Evolutionary conservation across 2,329 filamentous ascomycete genomes (phyloP).

Genomic region (Alternaria metachromatica): DNA sequence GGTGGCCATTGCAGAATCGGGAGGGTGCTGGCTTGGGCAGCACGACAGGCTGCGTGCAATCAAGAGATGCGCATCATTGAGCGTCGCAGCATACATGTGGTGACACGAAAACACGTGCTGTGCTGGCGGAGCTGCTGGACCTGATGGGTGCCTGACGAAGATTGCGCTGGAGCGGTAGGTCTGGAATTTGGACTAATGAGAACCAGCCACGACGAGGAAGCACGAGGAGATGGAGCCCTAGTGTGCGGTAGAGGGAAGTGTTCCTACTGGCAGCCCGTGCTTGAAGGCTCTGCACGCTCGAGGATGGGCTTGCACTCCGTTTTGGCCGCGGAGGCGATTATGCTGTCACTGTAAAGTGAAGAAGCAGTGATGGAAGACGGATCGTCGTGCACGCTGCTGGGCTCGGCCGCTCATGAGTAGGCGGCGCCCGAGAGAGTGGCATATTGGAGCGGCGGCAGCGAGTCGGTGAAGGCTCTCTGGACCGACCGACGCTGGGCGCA

Average conservation of each 20-base stretch:
- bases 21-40: constrained; percentile 20
- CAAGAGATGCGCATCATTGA: constrained; percentile 25
- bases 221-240: constrained; percentile 18
- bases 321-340: constrained; percentile 22
- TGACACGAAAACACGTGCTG: constrained; percentile 34
- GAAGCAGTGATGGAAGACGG: neutral
- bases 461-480: constrained; percentile 31
- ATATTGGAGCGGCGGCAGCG: neutral
- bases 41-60: constrained; percentile 22
- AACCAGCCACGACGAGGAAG: constrained; percentile 36
- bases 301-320: constrained; percentile 26
- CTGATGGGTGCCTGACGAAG: constrained; percentile 26
- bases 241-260: constrained; percentile 23
- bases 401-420: neutral
- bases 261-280: constrained; percentile 31
- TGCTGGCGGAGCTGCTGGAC: neutral
- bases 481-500: neutral
- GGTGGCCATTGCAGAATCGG: constrained; percentile 1
- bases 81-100: constrained; percentile 4
- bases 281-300: constrained; percentile 22
- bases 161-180: constrained; percentile 17
- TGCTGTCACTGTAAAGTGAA: neutral
- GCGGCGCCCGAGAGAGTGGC: neutral
- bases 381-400: neutral
- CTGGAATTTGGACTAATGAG: constrained; percentile 33